These are phyloP conservation scores for Sequoiadendron giganteum DNA, from an alignment of 75 land plant species.

Conservation along the genomic window DNA sequence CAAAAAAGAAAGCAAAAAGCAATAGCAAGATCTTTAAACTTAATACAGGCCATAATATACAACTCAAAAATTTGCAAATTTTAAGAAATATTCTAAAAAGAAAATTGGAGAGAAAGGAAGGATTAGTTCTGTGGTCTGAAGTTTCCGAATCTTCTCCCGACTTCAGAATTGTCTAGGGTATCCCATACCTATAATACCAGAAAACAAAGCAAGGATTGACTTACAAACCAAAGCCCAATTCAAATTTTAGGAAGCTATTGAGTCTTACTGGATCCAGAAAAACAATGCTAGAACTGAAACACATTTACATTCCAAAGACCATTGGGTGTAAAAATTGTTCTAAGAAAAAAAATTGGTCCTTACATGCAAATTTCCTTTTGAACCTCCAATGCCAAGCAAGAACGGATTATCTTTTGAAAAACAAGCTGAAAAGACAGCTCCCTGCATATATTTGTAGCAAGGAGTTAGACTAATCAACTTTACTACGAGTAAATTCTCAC, in stretches of 20 bases:
- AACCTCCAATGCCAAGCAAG: constrained; percentile 87
- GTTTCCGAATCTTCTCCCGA: constrained; percentile 48
- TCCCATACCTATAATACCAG: constrained; percentile 63
- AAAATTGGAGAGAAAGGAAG: background rate
- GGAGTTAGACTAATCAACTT: background rate
- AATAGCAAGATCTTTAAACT: background rate
- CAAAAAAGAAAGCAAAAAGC: background rate
- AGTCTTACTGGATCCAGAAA: background rate
- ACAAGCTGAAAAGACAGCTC: constrained; percentile 76
- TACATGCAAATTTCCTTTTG: constrained; percentile 76
- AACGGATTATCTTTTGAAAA: constrained; percentile 89
- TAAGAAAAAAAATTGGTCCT: constrained; percentile 12
- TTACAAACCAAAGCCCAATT: background rate
- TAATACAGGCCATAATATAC: background rate
- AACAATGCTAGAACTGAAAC: background rate
- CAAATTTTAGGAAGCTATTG: background rate
- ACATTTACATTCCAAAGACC: background rate
- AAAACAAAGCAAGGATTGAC: background rate
- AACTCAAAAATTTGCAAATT: background rate
- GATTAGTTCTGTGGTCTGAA: constrained; percentile 15
- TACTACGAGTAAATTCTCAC: background rate
- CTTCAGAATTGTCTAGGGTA: constrained; percentile 46
- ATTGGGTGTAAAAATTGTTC: background rate
- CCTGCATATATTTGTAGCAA: constrained; percentile 34
- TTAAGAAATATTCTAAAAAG: background rate